Percentiles rank a stretch among this genome's conserved stretches.
These are phyloP conservation scores for Nematodospora valgi DNA, from an alignment of 805 yeast genomes.

Conservation along the genomic window DNA sequence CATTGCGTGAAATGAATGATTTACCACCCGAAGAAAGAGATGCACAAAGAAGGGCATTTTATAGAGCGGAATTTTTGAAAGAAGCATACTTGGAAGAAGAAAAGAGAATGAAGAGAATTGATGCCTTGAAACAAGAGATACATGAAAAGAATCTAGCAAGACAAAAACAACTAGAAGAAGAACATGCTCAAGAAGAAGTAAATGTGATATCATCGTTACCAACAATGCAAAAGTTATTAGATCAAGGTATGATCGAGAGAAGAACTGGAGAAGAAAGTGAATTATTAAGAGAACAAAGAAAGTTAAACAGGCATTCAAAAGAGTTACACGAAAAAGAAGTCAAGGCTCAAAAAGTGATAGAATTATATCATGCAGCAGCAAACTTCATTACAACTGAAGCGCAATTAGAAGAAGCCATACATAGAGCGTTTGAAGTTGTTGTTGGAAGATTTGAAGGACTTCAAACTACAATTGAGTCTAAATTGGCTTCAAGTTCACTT, in stretches of 20 bases:
- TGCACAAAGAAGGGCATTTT: constrained; percentile 45
- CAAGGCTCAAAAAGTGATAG: constrained; percentile 57
- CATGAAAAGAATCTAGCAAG: constrained; percentile 27
- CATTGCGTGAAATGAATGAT: constrained; percentile 38
- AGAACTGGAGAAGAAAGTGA: constrained; percentile 70
- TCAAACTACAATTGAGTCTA: constrained; percentile 32
- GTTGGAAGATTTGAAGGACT: constrained; percentile 31
- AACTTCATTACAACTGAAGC: constrained; percentile 71
- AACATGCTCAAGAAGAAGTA: constrained; percentile 45
- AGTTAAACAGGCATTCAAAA: constrained; percentile 58
- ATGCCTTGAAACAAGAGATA: constrained; percentile 22
- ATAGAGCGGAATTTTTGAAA: constrained; percentile 57
- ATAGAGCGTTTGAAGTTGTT: constrained; percentile 49
- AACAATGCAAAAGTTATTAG: constrained; percentile 63
- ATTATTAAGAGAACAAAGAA: constrained; percentile 54
- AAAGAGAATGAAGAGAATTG: constrained; percentile 39
- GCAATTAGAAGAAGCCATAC: constrained; percentile 56
- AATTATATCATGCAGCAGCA: constrained; percentile 67
- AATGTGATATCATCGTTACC: constrained; percentile 62
- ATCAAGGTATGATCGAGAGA: constrained; percentile 67
- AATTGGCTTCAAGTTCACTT: constrained; percentile 29
- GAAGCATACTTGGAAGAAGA: constrained; percentile 60
- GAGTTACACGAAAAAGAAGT: constrained; percentile 52
- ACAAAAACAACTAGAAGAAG: constrained; percentile 31
- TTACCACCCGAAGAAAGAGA: constrained; percentile 15